Conservation (phyloP, 139 green algal species). For the Chlamydomonas sp. region DNA sequence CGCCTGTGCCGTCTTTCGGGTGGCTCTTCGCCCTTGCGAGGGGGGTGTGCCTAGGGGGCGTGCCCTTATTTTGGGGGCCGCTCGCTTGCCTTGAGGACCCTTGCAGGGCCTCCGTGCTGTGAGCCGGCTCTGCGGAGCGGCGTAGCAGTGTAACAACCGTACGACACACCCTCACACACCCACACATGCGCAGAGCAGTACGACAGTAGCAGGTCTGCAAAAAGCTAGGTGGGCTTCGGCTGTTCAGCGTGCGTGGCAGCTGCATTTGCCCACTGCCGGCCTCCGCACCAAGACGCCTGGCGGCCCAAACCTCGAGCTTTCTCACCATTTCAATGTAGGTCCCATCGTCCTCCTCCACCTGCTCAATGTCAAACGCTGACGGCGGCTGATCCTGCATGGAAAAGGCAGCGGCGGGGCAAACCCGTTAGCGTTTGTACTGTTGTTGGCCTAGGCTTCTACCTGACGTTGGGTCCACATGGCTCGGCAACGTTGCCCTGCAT, state of each 20-base stretch:
- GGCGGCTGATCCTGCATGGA: conserved; percentile 1
- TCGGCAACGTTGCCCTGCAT: not conserved
- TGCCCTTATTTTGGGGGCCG: too few species aligned
- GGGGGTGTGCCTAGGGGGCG: too few species aligned
- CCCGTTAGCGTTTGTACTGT: not conserved
- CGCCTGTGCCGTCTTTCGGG: too few species aligned
- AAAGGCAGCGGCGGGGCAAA: not conserved
- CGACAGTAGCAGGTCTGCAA: not conserved
- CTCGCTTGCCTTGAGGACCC: too few species aligned
- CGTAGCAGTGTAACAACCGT: too few species aligned
- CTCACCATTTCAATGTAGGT: conserved; percentile 53
- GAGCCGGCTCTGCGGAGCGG: too few species aligned
- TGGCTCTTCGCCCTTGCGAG: too few species aligned
- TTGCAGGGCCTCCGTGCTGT: too few species aligned
- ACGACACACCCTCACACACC: not conserved
- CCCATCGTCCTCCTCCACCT: conserved; percentile 8
- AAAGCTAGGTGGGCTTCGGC: not conserved
- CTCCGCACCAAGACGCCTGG: not conserved
- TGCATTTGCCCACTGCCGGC: not conserved
- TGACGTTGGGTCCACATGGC: too few species aligned
- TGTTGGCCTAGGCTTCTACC: not conserved
- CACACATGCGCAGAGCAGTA: not conserved
- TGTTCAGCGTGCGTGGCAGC: not conserved
- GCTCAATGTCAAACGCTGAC: conserved; percentile 43
- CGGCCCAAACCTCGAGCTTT: not conserved